Conservation (phyloP, 805 yeast genomes). For the Metschnikowia anglica region DNA sequence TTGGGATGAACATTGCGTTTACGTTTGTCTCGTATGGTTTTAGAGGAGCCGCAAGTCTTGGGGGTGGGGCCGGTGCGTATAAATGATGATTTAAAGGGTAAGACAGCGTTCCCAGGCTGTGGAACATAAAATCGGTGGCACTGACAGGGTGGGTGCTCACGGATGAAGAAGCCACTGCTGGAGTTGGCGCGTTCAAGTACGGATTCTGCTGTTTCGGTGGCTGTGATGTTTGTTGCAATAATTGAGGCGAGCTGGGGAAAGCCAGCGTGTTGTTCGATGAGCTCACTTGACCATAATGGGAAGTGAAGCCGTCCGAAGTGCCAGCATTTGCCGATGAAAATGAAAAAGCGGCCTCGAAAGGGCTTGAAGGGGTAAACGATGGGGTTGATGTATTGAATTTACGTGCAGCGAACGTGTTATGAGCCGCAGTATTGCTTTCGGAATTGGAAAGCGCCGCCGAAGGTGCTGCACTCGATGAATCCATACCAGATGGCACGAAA, state of each 20-base stretch:
- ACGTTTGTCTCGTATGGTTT: constrained; percentile 71
- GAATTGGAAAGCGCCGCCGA: constrained; percentile 5
- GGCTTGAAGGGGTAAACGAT: constrained; percentile 37
- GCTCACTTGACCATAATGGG: constrained; percentile 12
- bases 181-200: constrained; percentile 20
- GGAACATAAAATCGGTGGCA: constrained; percentile 18
- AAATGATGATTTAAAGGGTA: constrained; percentile 77
- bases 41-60: constrained; percentile 58
- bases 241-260: constrained; percentile 4
- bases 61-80: constrained; percentile 88
- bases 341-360: constrained; percentile 13
- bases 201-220: constrained; percentile 24
- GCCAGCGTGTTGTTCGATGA: constrained; percentile 18
- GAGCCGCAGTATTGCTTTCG: constrained; percentile 16
- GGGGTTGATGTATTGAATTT: constrained; percentile 42
- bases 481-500: constrained; percentile 46
- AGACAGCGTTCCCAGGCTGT: constrained; percentile 15
- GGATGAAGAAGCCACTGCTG: constrained; percentile 7
- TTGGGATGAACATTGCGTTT: constrained; percentile 68
- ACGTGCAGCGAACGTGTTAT: constrained; percentile 12
- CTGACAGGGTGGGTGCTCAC: constrained; percentile 14
- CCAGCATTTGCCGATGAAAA: constrained; percentile 7
- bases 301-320: constrained; percentile 8
- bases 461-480: constrained; percentile 9
- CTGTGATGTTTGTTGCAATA: constrained; percentile 16